Evolutionary conservation across 2,329 filamentous ascomycete genomes (phyloP).

Genomic region (Teratosphaeriaceae sp.): DNA sequence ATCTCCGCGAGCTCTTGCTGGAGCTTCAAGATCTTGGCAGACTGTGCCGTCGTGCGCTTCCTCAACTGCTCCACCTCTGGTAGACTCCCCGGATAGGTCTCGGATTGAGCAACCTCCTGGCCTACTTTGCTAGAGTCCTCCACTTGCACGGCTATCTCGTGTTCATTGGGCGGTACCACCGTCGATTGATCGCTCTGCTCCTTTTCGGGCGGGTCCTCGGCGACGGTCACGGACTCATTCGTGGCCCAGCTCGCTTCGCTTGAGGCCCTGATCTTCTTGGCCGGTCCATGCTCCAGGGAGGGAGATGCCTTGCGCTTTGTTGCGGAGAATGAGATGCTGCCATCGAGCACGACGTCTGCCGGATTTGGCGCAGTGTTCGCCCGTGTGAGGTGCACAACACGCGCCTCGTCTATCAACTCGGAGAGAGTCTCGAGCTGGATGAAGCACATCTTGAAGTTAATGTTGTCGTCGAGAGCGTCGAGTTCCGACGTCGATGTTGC

Average conservation of each 20-base stretch:
- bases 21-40: neutral
- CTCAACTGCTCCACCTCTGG: neutral
- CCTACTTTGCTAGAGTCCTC: no score
- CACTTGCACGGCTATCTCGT: no score
- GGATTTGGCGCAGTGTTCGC: neutral
- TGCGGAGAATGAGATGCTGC: neutral
- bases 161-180: no score
- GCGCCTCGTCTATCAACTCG: neutral
- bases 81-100: neutral
- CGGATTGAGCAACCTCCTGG: neutral
- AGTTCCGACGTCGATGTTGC: neutral
- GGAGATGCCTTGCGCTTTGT: slow-evolving; percentile 2
- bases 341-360: neutral
- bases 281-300: neutral
- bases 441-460: slow-evolving; percentile 3
- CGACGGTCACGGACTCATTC: neutral
- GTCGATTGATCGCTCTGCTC: no score
- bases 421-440: neutral
- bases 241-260: neutral
- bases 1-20: no score
- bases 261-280: neutral
- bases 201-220: no score
- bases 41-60: neutral
- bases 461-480: neutral
- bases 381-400: neutral